Evolutionary conservation across 495 filamentous ascomycete species (phyloP).

Genomic region (Astrocystis sublimbata): DNA sequence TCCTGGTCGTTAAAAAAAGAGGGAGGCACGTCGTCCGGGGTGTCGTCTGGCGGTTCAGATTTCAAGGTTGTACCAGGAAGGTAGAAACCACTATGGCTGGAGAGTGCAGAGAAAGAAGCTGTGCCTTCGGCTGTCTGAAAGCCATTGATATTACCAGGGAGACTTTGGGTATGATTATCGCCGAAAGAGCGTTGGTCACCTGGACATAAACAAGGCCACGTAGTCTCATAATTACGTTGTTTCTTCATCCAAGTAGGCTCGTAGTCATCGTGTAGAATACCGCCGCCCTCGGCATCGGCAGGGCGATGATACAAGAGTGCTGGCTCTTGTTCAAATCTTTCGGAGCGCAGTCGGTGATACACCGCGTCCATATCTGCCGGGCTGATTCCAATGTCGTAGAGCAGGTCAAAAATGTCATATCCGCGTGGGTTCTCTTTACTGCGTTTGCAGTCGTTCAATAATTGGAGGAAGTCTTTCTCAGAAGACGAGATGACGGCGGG

Average conservation of each 20-base stretch:
- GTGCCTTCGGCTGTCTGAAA: too few relatives aligned
- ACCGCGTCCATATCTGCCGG: not conserved
- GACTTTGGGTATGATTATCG: too few relatives aligned
- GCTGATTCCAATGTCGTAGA: not conserved
- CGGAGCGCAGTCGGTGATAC: not conserved
- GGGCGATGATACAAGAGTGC: not conserved
- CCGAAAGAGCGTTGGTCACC: too few relatives aligned
- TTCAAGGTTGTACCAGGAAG: too few relatives aligned
- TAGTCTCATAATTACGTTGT: too few relatives aligned
- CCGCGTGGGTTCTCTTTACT: not conserved
- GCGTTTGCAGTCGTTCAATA: not conserved
- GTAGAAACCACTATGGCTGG: too few relatives aligned
- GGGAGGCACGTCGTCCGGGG: too few relatives aligned
- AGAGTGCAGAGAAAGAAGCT: too few relatives aligned
- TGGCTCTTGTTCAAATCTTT: not conserved
- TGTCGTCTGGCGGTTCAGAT: too few relatives aligned
- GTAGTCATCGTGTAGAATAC: not conserved
- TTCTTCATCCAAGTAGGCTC: not conserved
- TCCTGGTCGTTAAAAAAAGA: too few relatives aligned
- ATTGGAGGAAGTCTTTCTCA: slow-evolving; percentile 1
- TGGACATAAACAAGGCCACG: too few relatives aligned
- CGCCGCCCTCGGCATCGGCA: not conserved
- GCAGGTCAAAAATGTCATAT: slow-evolving; percentile 12
- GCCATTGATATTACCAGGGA: too few relatives aligned
- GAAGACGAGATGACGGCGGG: not conserved